Conservation (phyloP, 2,329 filamentous ascomycete genomes). For the Polytolypa hystricis region DNA sequence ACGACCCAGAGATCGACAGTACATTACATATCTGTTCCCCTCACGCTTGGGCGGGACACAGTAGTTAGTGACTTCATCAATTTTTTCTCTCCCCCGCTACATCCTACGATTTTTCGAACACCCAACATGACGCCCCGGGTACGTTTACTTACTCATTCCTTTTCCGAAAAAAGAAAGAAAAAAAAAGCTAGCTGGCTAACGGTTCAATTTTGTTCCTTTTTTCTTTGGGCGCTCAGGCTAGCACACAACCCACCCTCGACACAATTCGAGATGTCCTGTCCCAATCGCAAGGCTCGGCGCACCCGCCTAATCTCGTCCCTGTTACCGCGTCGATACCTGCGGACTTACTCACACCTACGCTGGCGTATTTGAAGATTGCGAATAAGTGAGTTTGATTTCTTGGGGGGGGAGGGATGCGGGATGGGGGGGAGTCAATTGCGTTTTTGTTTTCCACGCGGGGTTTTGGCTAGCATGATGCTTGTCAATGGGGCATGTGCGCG, state of each 20-base stretch:
- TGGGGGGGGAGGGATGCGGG: background rate
- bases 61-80: too few relatives aligned
- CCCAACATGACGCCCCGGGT: slow-evolving; percentile 1
- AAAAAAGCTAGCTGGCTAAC: background rate
- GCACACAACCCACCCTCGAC: slow-evolving; percentile 51
- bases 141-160: background rate
- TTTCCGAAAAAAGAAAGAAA: too few relatives aligned
- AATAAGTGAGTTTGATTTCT: slow-evolving; percentile 45
- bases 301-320: slow-evolving; percentile 67
- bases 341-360: slow-evolving; percentile 87
- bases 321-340: slow-evolving; percentile 77
- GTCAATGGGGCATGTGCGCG: too few relatives aligned
- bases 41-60: too few relatives aligned
- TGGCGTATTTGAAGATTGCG: slow-evolving; percentile 86
- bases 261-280: slow-evolving; percentile 47
- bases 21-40: too few relatives aligned
- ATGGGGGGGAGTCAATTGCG: background rate
- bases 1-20: too few relatives aligned
- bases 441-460: background rate
- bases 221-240: slow-evolving; percentile 28
- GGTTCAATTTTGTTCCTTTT: background rate
- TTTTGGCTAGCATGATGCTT: background rate
- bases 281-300: slow-evolving; percentile 39
- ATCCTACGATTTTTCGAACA: background rate
- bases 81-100: background rate